phyloP scores from a whole-genome alignment of 306 rosid species.

The Pyrus pyrifolia region DNA sequence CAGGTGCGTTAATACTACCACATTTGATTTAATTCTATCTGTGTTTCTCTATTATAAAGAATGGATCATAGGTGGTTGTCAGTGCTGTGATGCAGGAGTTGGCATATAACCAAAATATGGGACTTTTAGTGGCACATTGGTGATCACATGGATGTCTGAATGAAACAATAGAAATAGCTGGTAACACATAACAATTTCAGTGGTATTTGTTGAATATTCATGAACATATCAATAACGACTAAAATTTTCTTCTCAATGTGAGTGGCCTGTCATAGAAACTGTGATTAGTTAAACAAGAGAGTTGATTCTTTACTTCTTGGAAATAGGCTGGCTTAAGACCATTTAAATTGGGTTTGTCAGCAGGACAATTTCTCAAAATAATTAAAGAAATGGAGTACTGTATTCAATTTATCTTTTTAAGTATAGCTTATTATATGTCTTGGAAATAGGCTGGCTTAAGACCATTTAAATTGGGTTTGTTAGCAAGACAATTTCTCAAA shows the following conservation, averaged over 20 bases:
- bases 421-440: too few relatives aligned
- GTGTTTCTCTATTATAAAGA: not conserved
- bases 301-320: not conserved
- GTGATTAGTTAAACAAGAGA: not conserved
- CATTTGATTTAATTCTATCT: not conserved
- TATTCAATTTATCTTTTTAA: too few relatives aligned
- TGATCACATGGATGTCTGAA: not conserved
- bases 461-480: too few relatives aligned
- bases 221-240: not conserved
- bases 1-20: constrained; percentile 45
- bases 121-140: not conserved
- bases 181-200: not conserved
- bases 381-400: not conserved
- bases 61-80: not conserved
- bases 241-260: not conserved
- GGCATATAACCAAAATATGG: not conserved
- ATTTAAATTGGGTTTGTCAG: not conserved
- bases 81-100: not conserved
- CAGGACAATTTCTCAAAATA: not conserved
- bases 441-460: too few relatives aligned
- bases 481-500: too few relatives aligned
- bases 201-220: not conserved
- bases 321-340: not conserved
- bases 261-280: not conserved
- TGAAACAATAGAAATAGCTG: not conserved